Base-by-base conservation (phyloP, 345 rosid genomes). In the Lepidium aucheri region DNA sequence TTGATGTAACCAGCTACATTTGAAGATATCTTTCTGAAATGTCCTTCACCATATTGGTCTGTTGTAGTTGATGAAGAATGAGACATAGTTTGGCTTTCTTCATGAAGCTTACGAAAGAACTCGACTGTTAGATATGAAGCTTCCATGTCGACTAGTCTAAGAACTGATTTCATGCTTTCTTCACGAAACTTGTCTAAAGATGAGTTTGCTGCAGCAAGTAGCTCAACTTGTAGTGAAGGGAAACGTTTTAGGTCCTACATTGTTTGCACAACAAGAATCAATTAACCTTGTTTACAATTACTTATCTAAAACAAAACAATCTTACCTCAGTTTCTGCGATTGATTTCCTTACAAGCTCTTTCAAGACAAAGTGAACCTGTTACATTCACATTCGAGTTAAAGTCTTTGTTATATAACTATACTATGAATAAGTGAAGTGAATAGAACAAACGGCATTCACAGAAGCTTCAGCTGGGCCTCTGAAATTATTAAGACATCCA, bases 401-500 rank as follows among this genome's bases (percentile, higher is more conserved):
- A n/a, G n/a, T n/a, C 18, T 24, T 45, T 69, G 20, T 60, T 35
- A 30, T 30, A n/a, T 49, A 47, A 9, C 17, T 9, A 30, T 11
- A 51, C 6, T 13, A 20, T 22, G 11, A 15, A 8, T 1, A 6
- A 14, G 0, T 44, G 22, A 26, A 28, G 49, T 63, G 34, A 3
- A 4, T 44, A 16, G 39, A 65, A 74, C 90, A 26, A 83, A 86
- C 96, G 51, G 96, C 90, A 72, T 89, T 88, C 39, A 83, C 92
- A 5, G 96, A 89, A 72, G 96, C 87, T 80, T 89, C 96, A 47
- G 92, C 84, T 60, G 96, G 96, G 62, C 90, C 96, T 78, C 85
- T 78, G 60, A 89, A 89, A 81, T 77, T 82, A 67, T 76, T 67
- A 12, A 89, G 47, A 2, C 92, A 68, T 32, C 90, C 77, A 53